Evolutionary conservation across 148 eudicot genomes (phyloP).

Genomic region (Rheum nobile): DNA sequence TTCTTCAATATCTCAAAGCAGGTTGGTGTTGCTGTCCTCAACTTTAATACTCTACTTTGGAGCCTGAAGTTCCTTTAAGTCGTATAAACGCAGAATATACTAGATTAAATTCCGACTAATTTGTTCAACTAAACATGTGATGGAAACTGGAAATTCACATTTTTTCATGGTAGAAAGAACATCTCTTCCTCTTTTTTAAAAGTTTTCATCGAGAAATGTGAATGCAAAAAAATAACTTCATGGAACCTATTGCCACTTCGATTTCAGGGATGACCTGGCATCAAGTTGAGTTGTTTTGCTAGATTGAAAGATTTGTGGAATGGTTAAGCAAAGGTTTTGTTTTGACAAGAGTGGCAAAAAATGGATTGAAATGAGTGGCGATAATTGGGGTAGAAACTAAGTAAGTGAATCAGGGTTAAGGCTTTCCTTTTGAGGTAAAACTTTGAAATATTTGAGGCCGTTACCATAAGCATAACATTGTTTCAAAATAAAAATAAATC

Average conservation of each 20-base stretch:
- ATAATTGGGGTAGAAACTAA: background rate
- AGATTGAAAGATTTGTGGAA: background rate
- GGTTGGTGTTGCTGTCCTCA: constrained; percentile 27
- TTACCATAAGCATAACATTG: background rate
- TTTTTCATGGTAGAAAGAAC: background rate
- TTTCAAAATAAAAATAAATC: too few relatives aligned
- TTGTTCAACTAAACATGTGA: background rate
- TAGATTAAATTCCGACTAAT: background rate
- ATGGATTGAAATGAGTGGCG: background rate
- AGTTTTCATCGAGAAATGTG: background rate
- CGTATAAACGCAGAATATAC: background rate
- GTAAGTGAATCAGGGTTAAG: background rate
- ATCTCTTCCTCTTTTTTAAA: background rate
- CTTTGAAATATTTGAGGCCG: background rate
- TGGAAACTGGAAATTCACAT: background rate
- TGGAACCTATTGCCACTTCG: background rate
- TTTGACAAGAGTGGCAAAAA: background rate
- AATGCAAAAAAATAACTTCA: background rate
- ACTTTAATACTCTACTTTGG: background rate
- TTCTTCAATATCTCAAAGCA: constrained; percentile 61
- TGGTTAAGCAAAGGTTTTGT: background rate
- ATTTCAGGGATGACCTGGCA: background rate
- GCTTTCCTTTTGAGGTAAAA: background rate
- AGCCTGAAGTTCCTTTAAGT: background rate
- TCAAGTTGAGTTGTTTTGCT: background rate